Evolutionary conservation across 371 early-diverging fungal species (phyloP), one percentile per base, ranked within the genome.

Genomic region (Saksenaea vasiformis): DNA sequence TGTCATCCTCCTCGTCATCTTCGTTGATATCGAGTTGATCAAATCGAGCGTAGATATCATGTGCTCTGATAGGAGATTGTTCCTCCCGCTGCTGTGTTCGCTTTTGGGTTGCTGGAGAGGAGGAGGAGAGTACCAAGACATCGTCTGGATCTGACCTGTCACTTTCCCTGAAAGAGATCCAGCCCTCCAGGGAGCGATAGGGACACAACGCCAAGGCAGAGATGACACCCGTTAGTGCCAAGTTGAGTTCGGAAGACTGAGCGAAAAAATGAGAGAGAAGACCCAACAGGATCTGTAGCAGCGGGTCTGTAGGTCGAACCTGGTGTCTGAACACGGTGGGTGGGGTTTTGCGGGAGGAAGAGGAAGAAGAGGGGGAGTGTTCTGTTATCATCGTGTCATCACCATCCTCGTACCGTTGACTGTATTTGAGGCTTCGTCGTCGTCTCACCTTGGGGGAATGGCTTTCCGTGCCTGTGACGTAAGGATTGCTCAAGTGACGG

Each of bases 181-280:
- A 90, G 11, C 87, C 84, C 56, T 90, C 89, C 34, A 90, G 73
- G 17, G 86, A 83, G 2, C 91, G 78, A 60, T 80, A 80, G 0
- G 88, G 88, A 66, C 90, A 91, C 1, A 85, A 74, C 7, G 88
- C 89, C 53, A 95, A 74, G 10, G 90, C 88, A 2, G 91, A 84
- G 27, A 95, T 71, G 26, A 93, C 91, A 17, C 93, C 94, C 0
- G 96, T 93, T 28, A 95, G 71, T 0, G 93, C 93, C 66, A 95
- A 65, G 68, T 95, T 95, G 65, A 93, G 85, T 43, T 91, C 90
- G 35, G 88, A 86, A 9, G 93, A 87, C 64, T 94, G 93, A 0
- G 85, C 85, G 71, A 93, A 94, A 60, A 92, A 93, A 51, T 85
- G 84, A 17, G 84, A 73, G 19, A 90, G 77, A 8, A 86, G 71